Evolutionary conservation across 1,284 basidiomycete species (phyloP).

Genomic region (Stygiomarasmius scandens): DNA sequence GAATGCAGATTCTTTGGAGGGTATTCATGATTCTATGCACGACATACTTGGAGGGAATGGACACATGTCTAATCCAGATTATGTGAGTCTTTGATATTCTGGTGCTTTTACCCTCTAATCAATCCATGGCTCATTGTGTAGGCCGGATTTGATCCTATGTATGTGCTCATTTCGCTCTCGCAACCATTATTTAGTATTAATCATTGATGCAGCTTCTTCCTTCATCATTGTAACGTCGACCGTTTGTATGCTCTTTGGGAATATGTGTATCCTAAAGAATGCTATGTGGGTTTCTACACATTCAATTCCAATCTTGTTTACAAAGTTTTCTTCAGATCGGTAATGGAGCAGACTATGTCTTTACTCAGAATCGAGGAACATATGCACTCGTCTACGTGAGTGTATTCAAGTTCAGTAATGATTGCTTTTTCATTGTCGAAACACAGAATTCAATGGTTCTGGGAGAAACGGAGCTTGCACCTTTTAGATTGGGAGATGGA

Average conservation of each 20-base stretch:
- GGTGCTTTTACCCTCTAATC: too few relatives aligned
- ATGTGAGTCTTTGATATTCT: neutral
- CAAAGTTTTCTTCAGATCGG: neutral
- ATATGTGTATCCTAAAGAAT: constrained; percentile 1
- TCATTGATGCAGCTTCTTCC: neutral
- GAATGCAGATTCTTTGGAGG: neutral
- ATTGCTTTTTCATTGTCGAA: neutral
- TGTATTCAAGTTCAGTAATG: neutral
- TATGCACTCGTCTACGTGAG: constrained; percentile 4
- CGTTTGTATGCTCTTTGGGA: constrained; percentile 3
- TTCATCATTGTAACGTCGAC: constrained; percentile 6
- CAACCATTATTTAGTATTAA: neutral
- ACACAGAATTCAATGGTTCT: neutral
- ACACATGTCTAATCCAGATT: neutral
- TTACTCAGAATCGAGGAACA: neutral
- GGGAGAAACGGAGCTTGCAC: neutral
- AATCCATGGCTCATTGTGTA: too few relatives aligned
- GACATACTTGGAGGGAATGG: constrained; percentile 2
- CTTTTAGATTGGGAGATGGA: neutral
- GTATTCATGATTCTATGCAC: constrained; percentile 2
- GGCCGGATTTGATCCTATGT: constrained; percentile 6
- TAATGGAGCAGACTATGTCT: neutral
- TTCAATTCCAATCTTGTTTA: neutral
- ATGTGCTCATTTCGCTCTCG: neutral
- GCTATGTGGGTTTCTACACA: neutral